Base-by-base conservation (phyloP, 805 yeast genomes). In the Schizosaccharomyces osmophilus region DNA sequence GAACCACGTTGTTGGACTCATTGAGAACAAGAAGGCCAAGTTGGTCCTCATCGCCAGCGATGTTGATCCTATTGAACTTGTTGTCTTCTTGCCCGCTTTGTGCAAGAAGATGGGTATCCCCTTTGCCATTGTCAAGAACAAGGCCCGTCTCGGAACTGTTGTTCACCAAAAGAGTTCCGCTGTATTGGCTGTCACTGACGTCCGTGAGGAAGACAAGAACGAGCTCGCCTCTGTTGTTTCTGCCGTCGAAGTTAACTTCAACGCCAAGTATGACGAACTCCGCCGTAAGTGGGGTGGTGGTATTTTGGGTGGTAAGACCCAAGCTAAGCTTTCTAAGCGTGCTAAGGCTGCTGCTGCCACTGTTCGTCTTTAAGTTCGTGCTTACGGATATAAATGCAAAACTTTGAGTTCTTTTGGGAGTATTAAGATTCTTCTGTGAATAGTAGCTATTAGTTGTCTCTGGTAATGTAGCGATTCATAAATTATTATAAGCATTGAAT, bases 261-360 rank as follows among this genome's bases (percentile, higher is more conserved):
- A 77, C 71, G 95, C 86, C 74, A 87, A 87, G 79, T 87, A 84
- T 85, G 97, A 90, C 73, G 97, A 93, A 71, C 73, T 81, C 74
- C 90, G 94, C 83, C 88, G 87, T 80, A 95, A 87, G 84, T 90
- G 98, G 98, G 97, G 97, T 82, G 98, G 98, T 82, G 98, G 98
- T 82, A 74, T 87, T 77, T 79, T 93, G 82, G 96, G 97, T 77
- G 79, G 85, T 71, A 93, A 90, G 82, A 87, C 97, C 73, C 81
- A 48, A 24, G 55, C 55, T 24, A 19, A n/a, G 55, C 55, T 48
- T 24, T n/a, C 55, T 48, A 48, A 48, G 55, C 55, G 55, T 48
- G 55, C 55, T 19, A 48, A 48, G 32, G 55, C 55, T 48, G 55
- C 55, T 48, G 55, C 55, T 24, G 55, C 55, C 24, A 48, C 24